These are phyloP conservation scores for Spathaspora arborariae DNA, from an alignment of 805 yeast species.

Conservation along the genomic window DNA sequence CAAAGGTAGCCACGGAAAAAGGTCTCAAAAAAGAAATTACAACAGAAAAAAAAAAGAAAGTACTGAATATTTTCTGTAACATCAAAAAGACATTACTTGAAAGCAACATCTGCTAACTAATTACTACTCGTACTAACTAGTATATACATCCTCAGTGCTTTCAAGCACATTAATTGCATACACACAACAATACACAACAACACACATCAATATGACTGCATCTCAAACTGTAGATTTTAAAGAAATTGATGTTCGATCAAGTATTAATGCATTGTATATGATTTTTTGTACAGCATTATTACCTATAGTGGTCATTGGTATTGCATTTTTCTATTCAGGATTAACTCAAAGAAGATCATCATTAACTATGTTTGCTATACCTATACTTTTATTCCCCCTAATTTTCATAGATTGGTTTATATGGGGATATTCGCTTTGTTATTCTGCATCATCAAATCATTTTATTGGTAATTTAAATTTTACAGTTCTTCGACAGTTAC, in stretches of 20 bases:
- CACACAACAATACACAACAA: neutral
- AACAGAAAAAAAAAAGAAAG: too few species aligned
- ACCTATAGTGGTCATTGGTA: conserved; percentile 31
- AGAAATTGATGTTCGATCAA: conserved; percentile 6
- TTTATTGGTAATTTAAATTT: conserved; percentile 33
- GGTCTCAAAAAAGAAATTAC: too few species aligned
- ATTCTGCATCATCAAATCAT: conserved; percentile 27
- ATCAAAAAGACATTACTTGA: too few species aligned
- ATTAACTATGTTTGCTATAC: conserved; percentile 36
- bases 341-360: conserved; percentile 41
- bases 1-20: too few species aligned
- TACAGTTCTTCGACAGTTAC: conserved; percentile 27
- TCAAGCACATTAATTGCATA: neutral
- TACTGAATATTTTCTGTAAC: too few species aligned
- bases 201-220: neutral
- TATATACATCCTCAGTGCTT: neutral
- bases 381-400: conserved; percentile 27
- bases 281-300: conserved; percentile 30
- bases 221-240: neutral
- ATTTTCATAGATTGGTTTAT: conserved; percentile 41
- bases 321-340: conserved; percentile 40
- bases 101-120: too few species aligned
- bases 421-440: conserved; percentile 43
- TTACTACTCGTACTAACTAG: too few species aligned
- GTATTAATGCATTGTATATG: conserved; percentile 25